Base-by-base conservation (phyloP, 2,329 filamentous ascomycete genomes). In the Colletotrichum viniferum region DNA sequence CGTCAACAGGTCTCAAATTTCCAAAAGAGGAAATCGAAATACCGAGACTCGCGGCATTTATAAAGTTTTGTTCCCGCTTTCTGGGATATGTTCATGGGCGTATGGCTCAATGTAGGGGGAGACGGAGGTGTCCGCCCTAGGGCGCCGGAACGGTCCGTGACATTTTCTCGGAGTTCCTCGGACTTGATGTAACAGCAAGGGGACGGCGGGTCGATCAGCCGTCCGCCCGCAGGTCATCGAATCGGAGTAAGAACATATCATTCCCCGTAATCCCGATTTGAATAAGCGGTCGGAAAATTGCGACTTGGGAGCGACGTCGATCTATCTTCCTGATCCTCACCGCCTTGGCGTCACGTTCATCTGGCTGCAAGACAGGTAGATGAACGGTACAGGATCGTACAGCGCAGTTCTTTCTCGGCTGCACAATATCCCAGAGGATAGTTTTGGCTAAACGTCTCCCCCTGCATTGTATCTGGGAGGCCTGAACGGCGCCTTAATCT, bases 401-500 rank as follows among this genome's bases (percentile, higher is more conserved):
- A 36, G 14, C 14, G 34, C 0, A 36, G 0, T 0, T 21, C 9
- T 48, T 21, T 3, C 10, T 48, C 43, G 5, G 1, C 1, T 48
- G 43, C n/a, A 52, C 43, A 21, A 9, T n/a, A 12, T 0, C 38
- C 0, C 1, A n/a, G 38, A 43, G 1, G 7, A n/a, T n/a, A n/a
- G 0, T 1, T 5, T 10, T n/a, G 38, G 0, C 38, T 12, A n/a
- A 43, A n/a, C 9, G 38, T n/a, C 38, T 48, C 18, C 10, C 4
- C 3, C 10, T 52, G 2, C n/a, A 4, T 21, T 52, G n/a, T 21
- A 7, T 3, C 10, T 7, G 43, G 10, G 21, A n/a, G n/a, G 1
- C 18, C 2, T 21, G 43, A 21, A 3, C 43, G n/a, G 43, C 10
- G 6, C 5, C 38, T 48, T 18, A n/a, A 48, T 4, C 38, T 18